Evolutionary conservation across 2,329 filamentous ascomycete genomes (phyloP).

Genomic region (Xylariales sp.): DNA sequence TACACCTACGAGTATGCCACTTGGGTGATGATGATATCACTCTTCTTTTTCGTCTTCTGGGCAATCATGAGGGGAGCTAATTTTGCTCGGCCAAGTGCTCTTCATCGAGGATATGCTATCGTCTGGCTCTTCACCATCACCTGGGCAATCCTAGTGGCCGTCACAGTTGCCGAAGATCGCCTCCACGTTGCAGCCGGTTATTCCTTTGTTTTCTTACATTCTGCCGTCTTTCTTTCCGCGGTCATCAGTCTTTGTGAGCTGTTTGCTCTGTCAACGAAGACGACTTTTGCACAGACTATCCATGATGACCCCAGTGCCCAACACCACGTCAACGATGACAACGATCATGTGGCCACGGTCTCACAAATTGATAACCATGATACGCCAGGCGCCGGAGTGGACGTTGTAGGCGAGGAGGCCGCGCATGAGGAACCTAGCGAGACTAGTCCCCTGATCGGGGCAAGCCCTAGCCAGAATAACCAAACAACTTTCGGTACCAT

Average conservation of each 20-base stretch:
- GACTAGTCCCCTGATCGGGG: slow-evolving; percentile 72
- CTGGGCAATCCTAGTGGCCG: slow-evolving; percentile 68
- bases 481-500: slow-evolving; percentile 50
- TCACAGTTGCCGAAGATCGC: slow-evolving; percentile 74
- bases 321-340: slow-evolving; percentile 28
- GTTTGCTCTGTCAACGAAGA: slow-evolving; percentile 69
- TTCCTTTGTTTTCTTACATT: slow-evolving; percentile 74
- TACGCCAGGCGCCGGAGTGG: slow-evolving; percentile 22
- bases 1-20: slow-evolving; percentile 78
- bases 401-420: slow-evolving; percentile 9
- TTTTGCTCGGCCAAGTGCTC: slow-evolving; percentile 75
- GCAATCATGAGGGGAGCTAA: slow-evolving; percentile 66
- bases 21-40: slow-evolving; percentile 80
- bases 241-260: slow-evolving; percentile 75
- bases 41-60: slow-evolving; percentile 81
- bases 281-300: slow-evolving; percentile 59
- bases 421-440: slow-evolving; percentile 50
- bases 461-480: slow-evolving; percentile 64
- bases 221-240: slow-evolving; percentile 67
- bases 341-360: slow-evolving; percentile 15
- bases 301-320: slow-evolving; percentile 43
- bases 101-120: slow-evolving; percentile 75
- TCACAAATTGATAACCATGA: slow-evolving; percentile 10
- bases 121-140: slow-evolving; percentile 78
- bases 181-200: slow-evolving; percentile 75